Evolutionary conservation across 768 basidiomycete species (phyloP), one percentile per base, ranked within the genome.

Genomic region (Pulveroboletus sp.): DNA sequence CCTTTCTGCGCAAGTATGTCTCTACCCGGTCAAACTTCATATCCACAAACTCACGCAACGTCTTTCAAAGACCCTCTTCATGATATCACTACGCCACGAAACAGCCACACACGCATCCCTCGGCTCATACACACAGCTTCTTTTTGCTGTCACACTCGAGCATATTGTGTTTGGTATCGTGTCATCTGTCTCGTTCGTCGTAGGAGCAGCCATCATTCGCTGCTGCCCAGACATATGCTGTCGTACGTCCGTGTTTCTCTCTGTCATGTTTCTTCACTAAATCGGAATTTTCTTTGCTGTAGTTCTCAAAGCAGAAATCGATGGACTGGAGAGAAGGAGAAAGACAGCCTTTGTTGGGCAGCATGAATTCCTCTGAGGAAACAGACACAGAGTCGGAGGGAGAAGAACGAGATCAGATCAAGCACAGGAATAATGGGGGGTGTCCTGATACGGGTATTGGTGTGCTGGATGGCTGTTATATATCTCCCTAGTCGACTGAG

Each of bases 121-220:
- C 56, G 84, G 78, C 0, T 65, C 85, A 5, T 90, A 85, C 57
- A 68, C 73, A 5, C 77, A 79, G 61, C 76, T 90, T 31, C 70
- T 89, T 16, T 90, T 84, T 59, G 81, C 87, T 0, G 70, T 76
- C 3, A 61, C 81, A 14, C 70, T 90, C 11, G 85, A 93, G 62
- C 70, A 78, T 4, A 52, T 85, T 34, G 75, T 87, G 56, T 88
- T 91, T 64, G 72, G 80, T 37, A 75, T 74, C 1, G 62, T 70
- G 6, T 87, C 87, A 0, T 77, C 85, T 1, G 53, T 72, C 2
- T 68, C 86, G 25, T 86, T 84, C 4, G 59, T 83, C 5, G 55
- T 81, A 9, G 90, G 90, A 1, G 82, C 81, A 1, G 37, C 70
- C 5, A 78, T 90, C 49, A 91, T 90, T 53, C 54, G 64, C 88